phyloP scores from a whole-genome alignment of 1,284 basidiomycete genomes.

The Cerrena zonata region DNA sequence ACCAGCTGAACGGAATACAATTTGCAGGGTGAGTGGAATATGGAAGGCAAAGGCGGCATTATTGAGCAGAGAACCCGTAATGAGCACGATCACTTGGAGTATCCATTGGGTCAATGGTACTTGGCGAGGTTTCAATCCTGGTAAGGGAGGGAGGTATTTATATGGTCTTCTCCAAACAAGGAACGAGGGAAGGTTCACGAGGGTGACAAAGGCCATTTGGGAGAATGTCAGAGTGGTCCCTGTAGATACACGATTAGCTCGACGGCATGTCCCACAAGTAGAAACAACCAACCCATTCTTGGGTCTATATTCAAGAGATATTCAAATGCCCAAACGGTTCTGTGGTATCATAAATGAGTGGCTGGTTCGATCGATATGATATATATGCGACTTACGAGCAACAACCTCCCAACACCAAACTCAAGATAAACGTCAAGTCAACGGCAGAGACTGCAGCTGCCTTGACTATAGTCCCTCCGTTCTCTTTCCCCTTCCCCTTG shows the following conservation, averaged over 20 bases:
- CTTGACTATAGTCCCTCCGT: slow-evolving; percentile 8
- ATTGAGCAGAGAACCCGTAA: slow-evolving; percentile 69
- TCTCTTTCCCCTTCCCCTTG: neutral
- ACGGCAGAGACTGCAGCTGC: slow-evolving; percentile 31
- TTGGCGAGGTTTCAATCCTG: slow-evolving; percentile 55
- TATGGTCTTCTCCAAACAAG: slow-evolving; percentile 29
- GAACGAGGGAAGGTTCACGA: slow-evolving; percentile 56
- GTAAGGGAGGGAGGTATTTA: slow-evolving; percentile 30
- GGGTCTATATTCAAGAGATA: slow-evolving; percentile 68
- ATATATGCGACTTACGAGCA: slow-evolving; percentile 54
- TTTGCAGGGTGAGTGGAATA: slow-evolving; percentile 79
- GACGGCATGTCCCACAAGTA: neutral
- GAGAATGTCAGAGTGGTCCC: slow-evolving; percentile 82
- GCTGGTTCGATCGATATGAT: neutral
- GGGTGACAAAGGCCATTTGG: slow-evolving; percentile 75
- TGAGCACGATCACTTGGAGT: slow-evolving; percentile 71
- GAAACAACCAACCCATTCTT: slow-evolving; percentile 60
- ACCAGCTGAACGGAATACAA: slow-evolving; percentile 86
- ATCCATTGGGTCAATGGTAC: slow-evolving; percentile 74
- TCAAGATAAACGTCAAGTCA: slow-evolving; percentile 46
- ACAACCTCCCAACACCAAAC: slow-evolving; percentile 74
- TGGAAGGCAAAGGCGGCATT: slow-evolving; percentile 80
- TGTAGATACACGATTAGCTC: slow-evolving; percentile 22
- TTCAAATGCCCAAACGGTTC: slow-evolving; percentile 68
- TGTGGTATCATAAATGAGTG: slow-evolving; percentile 20